Conservation (phyloP, 208 protist genomes). For the Acanthamoeba healyi region DNA sequence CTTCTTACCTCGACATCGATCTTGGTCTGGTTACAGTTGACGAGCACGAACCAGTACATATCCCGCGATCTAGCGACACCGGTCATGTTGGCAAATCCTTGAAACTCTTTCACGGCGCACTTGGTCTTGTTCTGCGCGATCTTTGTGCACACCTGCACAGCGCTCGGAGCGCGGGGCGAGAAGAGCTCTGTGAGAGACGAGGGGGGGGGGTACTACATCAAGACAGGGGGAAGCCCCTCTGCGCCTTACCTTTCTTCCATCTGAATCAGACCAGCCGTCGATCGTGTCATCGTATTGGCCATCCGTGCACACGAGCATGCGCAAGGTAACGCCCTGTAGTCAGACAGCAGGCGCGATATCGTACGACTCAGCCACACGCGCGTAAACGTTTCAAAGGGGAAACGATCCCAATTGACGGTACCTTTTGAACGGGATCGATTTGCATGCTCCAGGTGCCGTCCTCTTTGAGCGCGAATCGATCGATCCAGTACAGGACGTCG, state of each 20-base stretch:
- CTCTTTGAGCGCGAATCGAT: constrained; percentile 45
- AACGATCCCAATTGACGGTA: background rate
- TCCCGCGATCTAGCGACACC: background rate
- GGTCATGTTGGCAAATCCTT: background rate
- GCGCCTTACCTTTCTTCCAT: background rate
- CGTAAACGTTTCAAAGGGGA: no score
- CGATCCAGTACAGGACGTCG: constrained; percentile 10
- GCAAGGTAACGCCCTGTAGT: background rate
- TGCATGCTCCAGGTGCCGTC: constrained; percentile 23
- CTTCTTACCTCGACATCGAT: background rate
- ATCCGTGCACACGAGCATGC: background rate
- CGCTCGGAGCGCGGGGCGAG: no score
- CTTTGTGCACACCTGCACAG: constrained; percentile 16
- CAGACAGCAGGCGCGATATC: background rate
- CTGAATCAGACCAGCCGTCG: background rate
- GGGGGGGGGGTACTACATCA: background rate
- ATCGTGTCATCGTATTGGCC: background rate
- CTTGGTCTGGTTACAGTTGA: background rate
- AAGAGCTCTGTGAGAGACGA: background rate
- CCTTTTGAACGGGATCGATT: constrained; percentile 34
- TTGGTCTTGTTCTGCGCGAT: background rate
- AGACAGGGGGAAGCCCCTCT: no score
- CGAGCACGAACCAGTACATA: constrained; percentile 62
- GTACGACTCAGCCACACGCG: no score
- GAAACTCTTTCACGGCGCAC: background rate